Evolutionary conservation across 2,329 filamentous ascomycete species (phyloP), one percentile per base, ranked within the genome.

Genomic region (Exophiala alcalophila): DNA sequence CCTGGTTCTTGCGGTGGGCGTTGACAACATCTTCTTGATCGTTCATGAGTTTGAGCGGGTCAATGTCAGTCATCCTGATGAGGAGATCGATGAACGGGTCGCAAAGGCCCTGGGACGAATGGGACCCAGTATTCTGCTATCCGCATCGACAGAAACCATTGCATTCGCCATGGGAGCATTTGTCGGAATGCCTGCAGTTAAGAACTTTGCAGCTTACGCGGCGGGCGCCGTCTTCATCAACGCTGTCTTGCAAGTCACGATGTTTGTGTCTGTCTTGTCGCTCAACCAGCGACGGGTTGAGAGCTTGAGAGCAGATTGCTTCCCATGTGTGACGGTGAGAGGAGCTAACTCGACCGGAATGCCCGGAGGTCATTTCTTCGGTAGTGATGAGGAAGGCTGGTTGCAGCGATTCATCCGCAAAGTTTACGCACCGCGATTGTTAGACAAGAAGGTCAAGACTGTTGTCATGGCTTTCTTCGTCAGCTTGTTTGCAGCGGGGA

Each of bases 11-110:
- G 92, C 92, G 9, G 90, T 98, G 19, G 92, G 92, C 31, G 94
- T 98, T 2, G 92, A 98, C 74, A 98, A 98, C 61, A 97, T 98
- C 58, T 98, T 98, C 69, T 72, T 98, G 42, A 95, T 98, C 46
- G 92, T 98, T 1, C 92, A 98, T 65, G 92, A 98, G 65, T 94
- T 98, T 47, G 92, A 98, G 62, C 79, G 92, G 20, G 86, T 96
- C 61, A 98, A 98, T 40, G 70, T 89, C 55, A 94, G 84, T 63
- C 86, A 95, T 58, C 88, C 90, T 0, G 90, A 97, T 59, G 84
- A 90, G 50, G 77, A 84, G 63, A 83, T 98, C 2, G 85, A 94
- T 55, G 82, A 90, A 59, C 80, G 92, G 18, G 82, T 97, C 41
- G 84, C 88, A 4, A 83, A 85, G 59, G 86, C 92, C 2, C 73